These are phyloP conservation scores for Zygosaccharomyces rouxii DNA, from an alignment of 805 yeast species.

Conservation along the genomic window DNA sequence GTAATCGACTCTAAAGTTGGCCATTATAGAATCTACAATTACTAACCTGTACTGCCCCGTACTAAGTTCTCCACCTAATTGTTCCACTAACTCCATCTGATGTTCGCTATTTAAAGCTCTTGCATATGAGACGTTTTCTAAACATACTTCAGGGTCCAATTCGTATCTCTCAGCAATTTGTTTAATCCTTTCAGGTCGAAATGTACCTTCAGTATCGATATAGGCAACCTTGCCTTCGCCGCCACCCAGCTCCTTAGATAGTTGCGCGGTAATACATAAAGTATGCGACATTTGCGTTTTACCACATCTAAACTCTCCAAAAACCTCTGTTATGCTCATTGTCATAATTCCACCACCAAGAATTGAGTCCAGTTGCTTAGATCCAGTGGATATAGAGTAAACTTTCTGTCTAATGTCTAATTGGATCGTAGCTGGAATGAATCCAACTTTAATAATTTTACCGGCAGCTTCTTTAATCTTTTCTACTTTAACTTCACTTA, in stretches of 20 bases:
- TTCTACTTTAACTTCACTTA: slow-evolving; percentile 74
- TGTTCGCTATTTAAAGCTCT: slow-evolving; percentile 76
- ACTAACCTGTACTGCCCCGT: slow-evolving; percentile 62
- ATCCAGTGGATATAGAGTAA: slow-evolving; percentile 64
- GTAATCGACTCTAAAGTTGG: slow-evolving; percentile 72
- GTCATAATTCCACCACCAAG: slow-evolving; percentile 76
- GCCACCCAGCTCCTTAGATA: slow-evolving; percentile 68
- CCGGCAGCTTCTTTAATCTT: slow-evolving; percentile 71
- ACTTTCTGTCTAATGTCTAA: slow-evolving; percentile 61
- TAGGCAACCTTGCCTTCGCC: slow-evolving; percentile 78
- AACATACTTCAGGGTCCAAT: slow-evolving; percentile 62
- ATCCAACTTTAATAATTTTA: slow-evolving; percentile 60
- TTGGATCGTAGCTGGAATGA: slow-evolving; percentile 68
- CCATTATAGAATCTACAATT: slow-evolving; percentile 71
- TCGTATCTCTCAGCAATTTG: slow-evolving; percentile 68
- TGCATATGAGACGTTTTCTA: slow-evolving; percentile 70
- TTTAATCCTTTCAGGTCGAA: slow-evolving; percentile 62
- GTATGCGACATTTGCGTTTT: slow-evolving; percentile 81
- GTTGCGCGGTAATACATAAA: slow-evolving; percentile 68
- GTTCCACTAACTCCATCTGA: slow-evolving; percentile 67
- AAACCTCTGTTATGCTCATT: slow-evolving; percentile 73
- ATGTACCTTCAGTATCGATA: slow-evolving; percentile 79
- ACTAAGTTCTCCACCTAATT: slow-evolving; percentile 60
- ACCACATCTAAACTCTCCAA: slow-evolving; percentile 78
- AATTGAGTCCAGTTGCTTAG: slow-evolving; percentile 61